Evolutionary conservation across 768 basidiomycete genomes (phyloP), one percentile per base, ranked within the genome.

Genomic region (Mycena polygramma): DNA sequence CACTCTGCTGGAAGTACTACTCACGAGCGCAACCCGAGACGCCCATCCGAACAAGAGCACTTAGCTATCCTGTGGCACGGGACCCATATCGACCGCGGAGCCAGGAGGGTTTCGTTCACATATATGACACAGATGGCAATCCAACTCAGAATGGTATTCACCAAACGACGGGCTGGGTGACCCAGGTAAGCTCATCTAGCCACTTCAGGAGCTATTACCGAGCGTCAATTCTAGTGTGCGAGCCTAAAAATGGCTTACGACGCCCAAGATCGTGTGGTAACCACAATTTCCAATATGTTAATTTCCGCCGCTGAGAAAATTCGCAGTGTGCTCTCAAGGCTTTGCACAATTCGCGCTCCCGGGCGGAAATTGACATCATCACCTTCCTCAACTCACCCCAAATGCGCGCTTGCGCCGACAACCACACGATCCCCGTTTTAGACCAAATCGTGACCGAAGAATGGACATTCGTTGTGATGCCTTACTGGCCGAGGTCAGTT

Each of bases 211-310:
- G n/a, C 58, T 13, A 26, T 53, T 51, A 51, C 55, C 35, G 26
- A 52, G 10, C 43, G 39, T 14, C 10, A 10, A 30, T 36, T 22
- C 35, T 51, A 69, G 72, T 43, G 37, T 19, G 63, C 71, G 13
- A 73, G 52, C 45, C 57, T 73, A 60, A 73, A 73, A 65, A 73
- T 73, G 72, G 72, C 72, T 11, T 73, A 73, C 43, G 72, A 73
- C 45, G n/a, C 57, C 7, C 49, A 70, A 37, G 72, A 73, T 46
- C 68, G 72, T 0, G 66, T 73, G 62, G 72, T 73, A 60, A 43
- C 14, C 17, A 19, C 24, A 4, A 8, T 39, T 19, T 19, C 13
- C n/a, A 36, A 13, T 53, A 41, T 57, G 22, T 35, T 63, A 36
- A 54, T 24, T 51, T 15, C 54, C 3, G 6, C 30, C 30, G 30